phyloP scores from a whole-genome alignment of 192 early-diverging fungal species.

The Paraglomus occultum region DNA sequence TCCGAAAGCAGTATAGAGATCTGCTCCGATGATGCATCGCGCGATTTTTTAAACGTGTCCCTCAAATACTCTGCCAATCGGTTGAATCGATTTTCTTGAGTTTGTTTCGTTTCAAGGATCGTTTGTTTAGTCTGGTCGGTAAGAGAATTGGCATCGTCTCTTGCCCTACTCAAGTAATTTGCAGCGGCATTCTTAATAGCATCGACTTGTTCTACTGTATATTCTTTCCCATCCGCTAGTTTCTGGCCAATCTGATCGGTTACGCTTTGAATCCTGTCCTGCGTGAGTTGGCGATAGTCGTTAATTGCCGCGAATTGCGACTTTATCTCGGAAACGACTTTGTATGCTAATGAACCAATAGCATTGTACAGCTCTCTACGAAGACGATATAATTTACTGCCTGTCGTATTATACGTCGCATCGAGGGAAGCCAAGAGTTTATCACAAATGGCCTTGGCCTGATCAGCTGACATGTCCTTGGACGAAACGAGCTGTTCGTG shows the following conservation, averaged over 20 bases:
- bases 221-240: neutral
- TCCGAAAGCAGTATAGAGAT: neutral
- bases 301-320: conserved; percentile 1
- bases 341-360: neutral
- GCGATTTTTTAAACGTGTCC: neutral
- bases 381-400: neutral
- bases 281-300: conserved; percentile 6
- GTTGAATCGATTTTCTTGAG: conserved; percentile 17
- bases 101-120: neutral
- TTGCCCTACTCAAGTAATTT: neutral
- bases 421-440: conserved; percentile 7
- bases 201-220: conserved; percentile 18
- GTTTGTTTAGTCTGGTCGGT: conserved; percentile 4
- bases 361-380: neutral
- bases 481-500: neutral
- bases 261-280: conserved; percentile 13
- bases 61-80: neutral
- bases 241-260: conserved; percentile 19
- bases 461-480: neutral
- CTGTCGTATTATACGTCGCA: neutral
- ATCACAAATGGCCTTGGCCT: neutral
- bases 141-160: neutral
- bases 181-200: neutral
- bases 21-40: neutral
- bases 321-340: neutral